A percentile compares a stretch with the other conserved stretches of the same genome.
These are phyloP conservation scores for Hemileia vastatrix DNA, from an alignment of 1,284 basidiomycete genomes.

Conservation along the genomic window DNA sequence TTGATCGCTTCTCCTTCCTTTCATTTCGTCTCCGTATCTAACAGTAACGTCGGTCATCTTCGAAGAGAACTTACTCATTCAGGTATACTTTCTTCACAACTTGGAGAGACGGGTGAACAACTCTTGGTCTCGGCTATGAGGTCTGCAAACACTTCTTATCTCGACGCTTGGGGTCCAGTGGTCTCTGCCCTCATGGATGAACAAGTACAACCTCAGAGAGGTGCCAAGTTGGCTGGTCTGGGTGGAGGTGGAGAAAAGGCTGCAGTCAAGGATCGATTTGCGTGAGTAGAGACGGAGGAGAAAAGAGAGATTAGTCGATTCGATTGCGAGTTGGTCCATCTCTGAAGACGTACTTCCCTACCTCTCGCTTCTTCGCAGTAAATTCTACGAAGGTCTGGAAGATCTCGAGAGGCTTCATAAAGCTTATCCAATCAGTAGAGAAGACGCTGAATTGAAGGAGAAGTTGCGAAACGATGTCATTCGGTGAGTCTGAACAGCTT, in stretches of 20 bases:
- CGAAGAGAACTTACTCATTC: slow-evolving; percentile 23
- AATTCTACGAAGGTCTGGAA: no score
- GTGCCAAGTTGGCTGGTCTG: slow-evolving; percentile 31
- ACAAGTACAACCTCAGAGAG: slow-evolving; percentile 10
- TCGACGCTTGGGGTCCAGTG: slow-evolving; percentile 38
- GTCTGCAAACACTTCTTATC: slow-evolving; percentile 33
- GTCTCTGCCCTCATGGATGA: slow-evolving; percentile 38
- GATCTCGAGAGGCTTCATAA: no score
- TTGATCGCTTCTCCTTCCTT: no score
- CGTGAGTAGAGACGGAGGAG: slow-evolving; percentile 13
- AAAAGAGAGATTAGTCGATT: no score
- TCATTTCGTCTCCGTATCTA: slow-evolving; percentile 17
- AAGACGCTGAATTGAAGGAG: slow-evolving; percentile 32
- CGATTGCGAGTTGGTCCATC: neutral
- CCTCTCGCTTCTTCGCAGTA: no score
- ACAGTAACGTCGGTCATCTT: slow-evolving; percentile 23
- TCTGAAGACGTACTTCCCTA: slow-evolving; percentile 23
- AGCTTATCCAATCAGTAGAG: no score
- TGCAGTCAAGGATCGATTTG: slow-evolving; percentile 38
- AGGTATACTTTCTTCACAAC: slow-evolving; percentile 18
- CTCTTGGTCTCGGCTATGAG: slow-evolving; percentile 30
- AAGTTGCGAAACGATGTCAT: slow-evolving; percentile 31
- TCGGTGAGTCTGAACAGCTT: no score
- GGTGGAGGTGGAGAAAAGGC: slow-evolving; percentile 34
- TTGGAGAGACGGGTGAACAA: slow-evolving; percentile 33